A percentile compares a stretch with the other conserved stretches of the same genome.
phyloP scores from a whole-genome alignment of 352 stramenopile genomes.

The Aphanomyces invadans region DNA sequence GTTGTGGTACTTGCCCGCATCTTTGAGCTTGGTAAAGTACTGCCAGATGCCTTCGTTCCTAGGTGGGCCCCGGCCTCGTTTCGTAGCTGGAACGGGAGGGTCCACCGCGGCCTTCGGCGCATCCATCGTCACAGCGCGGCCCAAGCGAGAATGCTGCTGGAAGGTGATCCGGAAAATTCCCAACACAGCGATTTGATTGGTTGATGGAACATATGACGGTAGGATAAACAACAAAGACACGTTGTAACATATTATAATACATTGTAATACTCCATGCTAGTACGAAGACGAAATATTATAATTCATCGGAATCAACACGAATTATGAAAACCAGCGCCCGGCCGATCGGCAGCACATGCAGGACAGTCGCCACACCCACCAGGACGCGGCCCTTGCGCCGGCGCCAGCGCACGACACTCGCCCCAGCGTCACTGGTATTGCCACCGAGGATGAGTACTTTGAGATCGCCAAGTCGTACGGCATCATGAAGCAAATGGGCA shows the following conservation, averaged over 20 bases:
- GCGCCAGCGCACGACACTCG: neutral
- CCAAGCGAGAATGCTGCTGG: constrained; percentile 9
- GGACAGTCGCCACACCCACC: neutral
- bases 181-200: neutral
- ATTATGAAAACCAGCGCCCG: neutral
- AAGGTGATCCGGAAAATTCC: neutral
- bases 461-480: constrained; percentile 1
- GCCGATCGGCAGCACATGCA: neutral
- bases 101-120: neutral
- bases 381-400: neutral
- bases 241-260: neutral
- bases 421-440: neutral
- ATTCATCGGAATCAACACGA: neutral
- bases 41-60: constrained; percentile 25
- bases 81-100: neutral
- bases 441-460: constrained; percentile 6
- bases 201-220: neutral
- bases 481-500: neutral
- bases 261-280: too few species aligned
- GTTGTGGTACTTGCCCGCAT: constrained; percentile 23
- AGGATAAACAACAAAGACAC: neutral
- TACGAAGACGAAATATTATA: too few species aligned
- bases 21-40: constrained; percentile 23
- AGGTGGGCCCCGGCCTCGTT: constrained; percentile 11
- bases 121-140: neutral